A percentile compares a stretch with the other conserved stretches of the same genome.
Conservation (phyloP, 345 rosid species). For the Geranium rotundifolium region DNA sequence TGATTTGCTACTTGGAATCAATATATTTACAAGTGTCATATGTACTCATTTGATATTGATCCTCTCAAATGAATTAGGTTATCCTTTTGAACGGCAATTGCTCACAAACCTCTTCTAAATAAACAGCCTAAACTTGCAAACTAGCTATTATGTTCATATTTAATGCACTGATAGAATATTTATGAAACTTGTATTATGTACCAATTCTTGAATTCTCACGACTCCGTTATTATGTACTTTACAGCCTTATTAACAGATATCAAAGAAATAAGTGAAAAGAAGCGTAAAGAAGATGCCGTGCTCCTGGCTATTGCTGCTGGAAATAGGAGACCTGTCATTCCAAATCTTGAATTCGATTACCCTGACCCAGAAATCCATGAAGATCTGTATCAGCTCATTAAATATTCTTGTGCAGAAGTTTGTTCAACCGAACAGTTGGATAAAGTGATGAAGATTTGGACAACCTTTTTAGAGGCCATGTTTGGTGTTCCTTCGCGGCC, state of each 20-base stretch:
- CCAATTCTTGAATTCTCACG: slow-evolving; percentile 6
- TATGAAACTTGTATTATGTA: slow-evolving; percentile 2
- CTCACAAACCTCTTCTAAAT: no score
- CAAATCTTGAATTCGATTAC: slow-evolving; percentile 71
- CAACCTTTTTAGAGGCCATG: slow-evolving; percentile 78
- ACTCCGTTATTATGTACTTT: slow-evolving; percentile 11
- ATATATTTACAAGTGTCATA: not conserved
- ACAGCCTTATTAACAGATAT: slow-evolving; percentile 84
- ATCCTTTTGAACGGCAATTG: no score
- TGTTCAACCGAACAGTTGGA: slow-evolving; percentile 81
- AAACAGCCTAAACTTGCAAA: not conserved
- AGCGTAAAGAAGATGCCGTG: slow-evolving; percentile 64
- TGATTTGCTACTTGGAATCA: slow-evolving; percentile 11
- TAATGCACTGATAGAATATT: not conserved
- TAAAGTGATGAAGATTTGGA: slow-evolving; percentile 89
- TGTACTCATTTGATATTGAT: not conserved
- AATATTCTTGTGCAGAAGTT: slow-evolving; percentile 88
- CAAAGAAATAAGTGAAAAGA: slow-evolving; percentile 79
- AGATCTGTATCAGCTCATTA: slow-evolving; percentile 85
- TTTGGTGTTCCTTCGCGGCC: slow-evolving; percentile 76
- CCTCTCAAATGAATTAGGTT: not conserved
- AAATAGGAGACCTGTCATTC: slow-evolving; percentile 45
- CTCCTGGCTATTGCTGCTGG: slow-evolving; percentile 84
- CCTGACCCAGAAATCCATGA: slow-evolving; percentile 77
- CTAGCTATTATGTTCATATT: not conserved